Evolutionary conservation across 2,329 filamentous ascomycete genomes (phyloP).

Genomic region (Cladosporium sp.): DNA sequence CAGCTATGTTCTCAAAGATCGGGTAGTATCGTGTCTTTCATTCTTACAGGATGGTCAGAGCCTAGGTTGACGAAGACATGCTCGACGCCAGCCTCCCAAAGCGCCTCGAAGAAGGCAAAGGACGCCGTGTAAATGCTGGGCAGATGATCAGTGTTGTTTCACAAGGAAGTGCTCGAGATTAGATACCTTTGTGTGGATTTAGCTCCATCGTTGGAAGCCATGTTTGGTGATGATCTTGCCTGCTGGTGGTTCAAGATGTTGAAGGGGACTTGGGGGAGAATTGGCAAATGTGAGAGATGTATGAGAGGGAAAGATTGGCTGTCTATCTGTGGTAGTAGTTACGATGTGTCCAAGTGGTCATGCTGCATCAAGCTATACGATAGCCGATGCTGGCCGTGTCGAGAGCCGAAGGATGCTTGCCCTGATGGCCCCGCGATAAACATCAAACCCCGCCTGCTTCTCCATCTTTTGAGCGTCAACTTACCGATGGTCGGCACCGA

Average conservation of each 20-base stretch:
- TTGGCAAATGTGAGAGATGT: background rate
- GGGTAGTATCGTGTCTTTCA: background rate
- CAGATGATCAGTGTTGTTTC: background rate
- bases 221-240: background rate
- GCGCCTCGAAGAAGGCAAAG: slow-evolving; percentile 78
- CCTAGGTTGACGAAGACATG: slow-evolving; percentile 67
- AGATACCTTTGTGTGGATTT: slow-evolving; percentile 3
- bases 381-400: slow-evolving; percentile 12
- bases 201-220: slow-evolving; percentile 8
- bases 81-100: slow-evolving; percentile 68
- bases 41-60: slow-evolving; percentile 62
- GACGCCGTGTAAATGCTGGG: slow-evolving; percentile 66
- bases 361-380: slow-evolving; percentile 5
- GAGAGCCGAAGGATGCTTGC: slow-evolving; percentile 6
- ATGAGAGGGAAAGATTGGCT: background rate
- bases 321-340: background rate
- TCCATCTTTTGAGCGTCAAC: background rate
- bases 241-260: background rate
- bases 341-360: background rate
- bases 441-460: slow-evolving; percentile 9
- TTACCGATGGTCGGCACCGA: background rate
- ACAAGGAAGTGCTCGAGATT: background rate
- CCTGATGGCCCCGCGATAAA: slow-evolving; percentile 1
- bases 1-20: background rate
- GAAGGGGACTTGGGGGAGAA: background rate